A percentile compares a stretch with the other conserved stretches of the same genome.
Conservation (phyloP, 768 basidiomycete species). For the Xanthoconium purpureum region DNA sequence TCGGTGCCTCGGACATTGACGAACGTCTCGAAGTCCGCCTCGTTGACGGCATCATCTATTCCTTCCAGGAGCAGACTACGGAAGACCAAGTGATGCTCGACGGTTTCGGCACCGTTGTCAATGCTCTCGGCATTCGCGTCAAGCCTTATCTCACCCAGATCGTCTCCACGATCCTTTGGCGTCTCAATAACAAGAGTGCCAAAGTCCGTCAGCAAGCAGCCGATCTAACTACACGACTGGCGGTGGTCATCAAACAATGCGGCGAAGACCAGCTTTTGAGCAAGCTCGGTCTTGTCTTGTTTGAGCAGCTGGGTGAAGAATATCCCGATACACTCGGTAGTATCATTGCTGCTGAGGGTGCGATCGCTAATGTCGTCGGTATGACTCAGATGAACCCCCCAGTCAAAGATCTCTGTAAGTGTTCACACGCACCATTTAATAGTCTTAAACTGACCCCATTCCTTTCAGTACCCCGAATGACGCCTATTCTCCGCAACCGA, state of each 20-base stretch:
- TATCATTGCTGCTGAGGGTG: slow-evolving; percentile 97
- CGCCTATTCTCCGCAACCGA: slow-evolving; percentile 97
- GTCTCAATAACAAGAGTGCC: slow-evolving; percentile 98
- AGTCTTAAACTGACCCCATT: background rate
- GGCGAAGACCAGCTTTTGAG: slow-evolving; percentile 94
- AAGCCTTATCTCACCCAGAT: slow-evolving; percentile 99
- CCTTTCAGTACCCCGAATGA: slow-evolving; percentile 93
- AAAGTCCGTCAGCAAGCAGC: slow-evolving; percentile 99
- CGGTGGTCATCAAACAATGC: slow-evolving; percentile 97
- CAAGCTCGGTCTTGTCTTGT: slow-evolving; percentile 94
- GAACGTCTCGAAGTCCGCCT: slow-evolving; percentile 92
- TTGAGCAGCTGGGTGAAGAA: slow-evolving; percentile 98
- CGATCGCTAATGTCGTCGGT: slow-evolving; percentile 98
- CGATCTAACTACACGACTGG: slow-evolving; percentile 93
- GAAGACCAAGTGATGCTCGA: slow-evolving; percentile 99
- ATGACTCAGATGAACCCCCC: slow-evolving; percentile 99
- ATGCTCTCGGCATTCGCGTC: slow-evolving; percentile 92
- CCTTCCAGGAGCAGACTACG: slow-evolving; percentile 99
- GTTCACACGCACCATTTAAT: background rate
- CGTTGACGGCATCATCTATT: slow-evolving; percentile 97
- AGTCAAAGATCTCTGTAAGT: slow-evolving; percentile 96
- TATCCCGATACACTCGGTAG: slow-evolving; percentile 99
- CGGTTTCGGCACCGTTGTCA: slow-evolving; percentile 96
- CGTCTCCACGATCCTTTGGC: slow-evolving; percentile 98
- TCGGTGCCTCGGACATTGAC: slow-evolving; percentile 97